These are phyloP conservation scores for Allantophomopsis cytisporea DNA, from an alignment of 2,329 filamentous ascomycete species.

Conservation along the genomic window DNA sequence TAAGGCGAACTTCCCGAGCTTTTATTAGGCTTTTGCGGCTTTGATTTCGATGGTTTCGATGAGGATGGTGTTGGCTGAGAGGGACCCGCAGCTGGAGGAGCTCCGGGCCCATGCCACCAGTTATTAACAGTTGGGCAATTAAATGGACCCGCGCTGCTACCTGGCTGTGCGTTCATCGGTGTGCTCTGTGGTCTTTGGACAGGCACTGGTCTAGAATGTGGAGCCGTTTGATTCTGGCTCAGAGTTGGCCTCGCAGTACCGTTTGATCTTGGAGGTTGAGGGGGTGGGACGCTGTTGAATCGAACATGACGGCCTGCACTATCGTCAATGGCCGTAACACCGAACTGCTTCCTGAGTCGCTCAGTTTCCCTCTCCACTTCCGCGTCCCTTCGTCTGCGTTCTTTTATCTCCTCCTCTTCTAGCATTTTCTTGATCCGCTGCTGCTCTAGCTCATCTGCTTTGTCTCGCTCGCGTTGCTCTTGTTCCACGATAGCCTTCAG, in stretches of 20 bases:
- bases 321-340: constrained; percentile 17
- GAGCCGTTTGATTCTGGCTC: constrained; percentile 12
- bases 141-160: constrained; percentile 1
- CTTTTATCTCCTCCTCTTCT: constrained; percentile 50
- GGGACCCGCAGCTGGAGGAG: constrained; percentile 1
- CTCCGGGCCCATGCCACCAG: constrained; percentile 1
- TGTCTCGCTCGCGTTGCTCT: constrained; percentile 31
- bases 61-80: not conserved
- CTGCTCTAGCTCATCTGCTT: constrained; percentile 41
- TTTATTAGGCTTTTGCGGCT: not conserved
- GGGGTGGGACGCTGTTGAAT: not conserved
- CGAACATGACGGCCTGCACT: constrained; percentile 6
- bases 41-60: constrained; percentile 2
- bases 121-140: constrained; percentile 3
- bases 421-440: constrained; percentile 51
- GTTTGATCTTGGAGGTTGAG: constrained; percentile 1
- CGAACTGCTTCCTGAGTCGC: constrained; percentile 56
- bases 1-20: constrained; percentile 6
- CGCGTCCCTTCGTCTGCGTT: constrained; percentile 38
- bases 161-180: constrained; percentile 1
- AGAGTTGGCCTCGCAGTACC: constrained; percentile 1
- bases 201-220: constrained; percentile 12
- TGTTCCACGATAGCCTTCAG: constrained; percentile 39
- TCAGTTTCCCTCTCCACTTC: constrained; percentile 73
- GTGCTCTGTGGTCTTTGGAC: constrained; percentile 14